Conservation (phyloP, 2,329 filamentous ascomycete genomes). For the Calycina herbarum region DNA sequence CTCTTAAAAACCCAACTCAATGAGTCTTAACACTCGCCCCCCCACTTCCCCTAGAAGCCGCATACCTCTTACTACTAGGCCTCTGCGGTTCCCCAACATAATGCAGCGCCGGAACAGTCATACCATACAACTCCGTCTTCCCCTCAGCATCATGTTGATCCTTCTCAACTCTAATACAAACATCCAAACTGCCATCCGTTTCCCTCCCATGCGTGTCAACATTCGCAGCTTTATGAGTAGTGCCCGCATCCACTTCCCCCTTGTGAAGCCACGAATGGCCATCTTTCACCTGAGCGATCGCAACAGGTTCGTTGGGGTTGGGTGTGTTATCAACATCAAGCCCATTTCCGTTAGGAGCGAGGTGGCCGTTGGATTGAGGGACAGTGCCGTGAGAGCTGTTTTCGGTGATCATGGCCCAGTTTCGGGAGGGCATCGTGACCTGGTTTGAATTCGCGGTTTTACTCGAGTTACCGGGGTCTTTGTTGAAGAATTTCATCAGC, state of each 20-base stretch:
- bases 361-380: slow-evolving; percentile 40
- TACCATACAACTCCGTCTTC: slow-evolving; percentile 76
- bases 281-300: slow-evolving; percentile 49
- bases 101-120: slow-evolving; percentile 69
- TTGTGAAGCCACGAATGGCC: slow-evolving; percentile 70
- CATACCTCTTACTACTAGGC: slow-evolving; percentile 25
- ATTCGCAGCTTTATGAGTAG: slow-evolving; percentile 71
- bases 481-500: slow-evolving; percentile 86
- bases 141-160: slow-evolving; percentile 80
- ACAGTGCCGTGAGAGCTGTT: slow-evolving; percentile 63
- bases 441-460: slow-evolving; percentile 77
- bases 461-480: slow-evolving; percentile 75
- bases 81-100: slow-evolving; percentile 27
- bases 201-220: slow-evolving; percentile 52
- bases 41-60: slow-evolving; percentile 1
- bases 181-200: slow-evolving; percentile 67
- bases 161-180: slow-evolving; percentile 84
- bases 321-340: neutral
- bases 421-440: slow-evolving; percentile 88
- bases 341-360: slow-evolving; percentile 19
- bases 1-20: neutral
- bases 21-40: neutral
- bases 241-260: slow-evolving; percentile 79
- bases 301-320: neutral
- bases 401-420: slow-evolving; percentile 88